These are phyloP conservation scores for Cryptosporidium felis DNA, from an alignment of 169 alveolate species.

Conservation along the genomic window DNA sequence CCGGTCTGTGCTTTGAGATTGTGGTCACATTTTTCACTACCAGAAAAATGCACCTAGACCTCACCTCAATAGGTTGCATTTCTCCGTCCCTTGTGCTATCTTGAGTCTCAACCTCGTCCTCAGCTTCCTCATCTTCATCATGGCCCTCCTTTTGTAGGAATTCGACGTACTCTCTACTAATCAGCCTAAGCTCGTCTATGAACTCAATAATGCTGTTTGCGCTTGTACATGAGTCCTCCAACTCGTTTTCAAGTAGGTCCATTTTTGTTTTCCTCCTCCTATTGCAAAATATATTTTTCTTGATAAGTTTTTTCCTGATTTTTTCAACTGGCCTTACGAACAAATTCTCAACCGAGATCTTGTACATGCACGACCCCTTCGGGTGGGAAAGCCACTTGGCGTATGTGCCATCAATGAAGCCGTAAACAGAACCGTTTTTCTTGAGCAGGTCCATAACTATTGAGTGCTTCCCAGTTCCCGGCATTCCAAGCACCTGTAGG, in stretches of 20 bases:
- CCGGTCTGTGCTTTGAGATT: constrained; percentile 49
- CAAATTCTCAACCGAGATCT: constrained; percentile 41
- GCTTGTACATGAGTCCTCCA: background rate
- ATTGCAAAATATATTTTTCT: background rate
- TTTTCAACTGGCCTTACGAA: constrained; percentile 50
- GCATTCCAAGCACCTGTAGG: constrained; percentile 54
- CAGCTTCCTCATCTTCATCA: background rate
- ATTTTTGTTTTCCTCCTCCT: background rate
- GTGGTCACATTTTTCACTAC: constrained; percentile 49
- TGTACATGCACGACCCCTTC: constrained; percentile 3
- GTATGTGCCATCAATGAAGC: constrained; percentile 28
- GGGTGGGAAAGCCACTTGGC: constrained; percentile 34
- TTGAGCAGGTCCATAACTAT: constrained; percentile 14
- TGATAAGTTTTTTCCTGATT: background rate
- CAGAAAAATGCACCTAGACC: constrained; percentile 23
- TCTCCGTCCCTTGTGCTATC: background rate
- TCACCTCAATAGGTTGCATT: background rate
- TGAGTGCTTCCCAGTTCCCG: constrained; percentile 59
- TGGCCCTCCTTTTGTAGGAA: background rate
- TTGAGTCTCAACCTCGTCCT: background rate
- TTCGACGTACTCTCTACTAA: constrained; percentile 11
- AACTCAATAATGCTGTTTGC: constrained; percentile 29
- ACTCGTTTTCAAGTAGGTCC: background rate
- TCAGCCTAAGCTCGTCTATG: constrained; percentile 33
- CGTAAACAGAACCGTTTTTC: constrained; percentile 12